These are phyloP conservation scores for Aspergillus arachidicola DNA, from an alignment of 2,329 filamentous ascomycete species.

Conservation along the genomic window DNA sequence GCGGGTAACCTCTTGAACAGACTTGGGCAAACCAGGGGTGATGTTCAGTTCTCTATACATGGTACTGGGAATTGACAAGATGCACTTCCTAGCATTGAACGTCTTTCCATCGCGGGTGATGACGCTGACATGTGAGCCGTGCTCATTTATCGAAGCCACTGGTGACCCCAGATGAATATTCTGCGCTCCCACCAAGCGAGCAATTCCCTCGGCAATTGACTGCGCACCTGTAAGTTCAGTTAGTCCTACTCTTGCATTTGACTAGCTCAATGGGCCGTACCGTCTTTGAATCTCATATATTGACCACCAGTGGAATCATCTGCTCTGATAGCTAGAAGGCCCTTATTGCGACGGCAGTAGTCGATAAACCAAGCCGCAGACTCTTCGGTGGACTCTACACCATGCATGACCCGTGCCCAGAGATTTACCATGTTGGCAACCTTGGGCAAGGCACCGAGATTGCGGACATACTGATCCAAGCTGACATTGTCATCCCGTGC, in stretches of 20 bases:
- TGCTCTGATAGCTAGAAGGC: constrained; percentile 38
- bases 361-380: constrained; percentile 44
- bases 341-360: constrained; percentile 41
- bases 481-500: constrained; percentile 35
- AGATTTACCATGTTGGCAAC: constrained; percentile 39
- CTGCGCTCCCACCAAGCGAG: background rate
- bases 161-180: background rate
- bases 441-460: constrained; percentile 34
- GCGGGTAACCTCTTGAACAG: background rate
- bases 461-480: constrained; percentile 39
- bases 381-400: constrained; percentile 39
- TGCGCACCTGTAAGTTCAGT: background rate
- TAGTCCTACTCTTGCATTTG: background rate
- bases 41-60: background rate
- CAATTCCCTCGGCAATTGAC: background rate
- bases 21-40: background rate
- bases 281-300: constrained; percentile 34
- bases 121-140: background rate
- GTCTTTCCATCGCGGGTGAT: background rate
- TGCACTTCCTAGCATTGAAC: background rate
- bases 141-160: background rate
- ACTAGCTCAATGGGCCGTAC: constrained; percentile 4
- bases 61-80: background rate
- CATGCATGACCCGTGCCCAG: constrained; percentile 43
- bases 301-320: constrained; percentile 42